Conservation (phyloP, 2,329 filamentous ascomycete genomes). For the Pseudogymnoascus sp. region DNA sequence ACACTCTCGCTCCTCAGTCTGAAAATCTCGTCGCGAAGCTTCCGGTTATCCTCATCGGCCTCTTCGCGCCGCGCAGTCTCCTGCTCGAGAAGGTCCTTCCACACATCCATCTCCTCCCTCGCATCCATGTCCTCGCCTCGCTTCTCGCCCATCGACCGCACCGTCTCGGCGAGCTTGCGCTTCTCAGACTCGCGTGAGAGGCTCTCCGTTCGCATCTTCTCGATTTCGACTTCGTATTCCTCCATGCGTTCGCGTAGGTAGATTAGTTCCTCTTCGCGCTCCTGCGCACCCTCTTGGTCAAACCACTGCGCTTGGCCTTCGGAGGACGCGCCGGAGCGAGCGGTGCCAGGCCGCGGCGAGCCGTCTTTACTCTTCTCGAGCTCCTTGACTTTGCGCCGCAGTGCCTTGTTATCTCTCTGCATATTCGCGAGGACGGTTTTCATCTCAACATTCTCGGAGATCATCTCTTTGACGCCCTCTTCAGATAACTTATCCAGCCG, state of each 20-base stretch:
- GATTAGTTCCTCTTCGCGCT: conserved; percentile 76
- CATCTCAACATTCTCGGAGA: conserved; percentile 91
- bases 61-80: conserved; percentile 85
- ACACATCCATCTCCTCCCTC: conserved; percentile 69
- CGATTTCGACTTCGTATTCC: conserved; percentile 74
- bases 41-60: conserved; percentile 79
- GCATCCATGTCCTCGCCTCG: conserved; percentile 38
- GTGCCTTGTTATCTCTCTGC: conserved; percentile 80
- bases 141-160: conserved; percentile 54
- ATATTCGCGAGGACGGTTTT: conserved; percentile 83
- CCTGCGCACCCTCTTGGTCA: conserved; percentile 51
- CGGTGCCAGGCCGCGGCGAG: conserved; percentile 51
- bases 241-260: conserved; percentile 81
- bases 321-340: conserved; percentile 46
- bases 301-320: conserved; percentile 48
- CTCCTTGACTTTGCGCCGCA: conserved; percentile 75
- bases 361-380: conserved; percentile 68
- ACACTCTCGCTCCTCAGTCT: conserved; percentile 54
- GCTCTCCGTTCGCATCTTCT: conserved; percentile 69
- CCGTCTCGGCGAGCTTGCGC: conserved; percentile 73
- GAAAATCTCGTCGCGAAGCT: conserved; percentile 74
- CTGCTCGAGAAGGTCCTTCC: conserved; percentile 89
- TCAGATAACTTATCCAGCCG: conserved; percentile 88
- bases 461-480: conserved; percentile 95
- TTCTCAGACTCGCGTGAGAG: conserved; percentile 77